Base-by-base conservation (phyloP, 2,329 filamentous ascomycete genomes). In the Karstenula rhodostoma region DNA sequence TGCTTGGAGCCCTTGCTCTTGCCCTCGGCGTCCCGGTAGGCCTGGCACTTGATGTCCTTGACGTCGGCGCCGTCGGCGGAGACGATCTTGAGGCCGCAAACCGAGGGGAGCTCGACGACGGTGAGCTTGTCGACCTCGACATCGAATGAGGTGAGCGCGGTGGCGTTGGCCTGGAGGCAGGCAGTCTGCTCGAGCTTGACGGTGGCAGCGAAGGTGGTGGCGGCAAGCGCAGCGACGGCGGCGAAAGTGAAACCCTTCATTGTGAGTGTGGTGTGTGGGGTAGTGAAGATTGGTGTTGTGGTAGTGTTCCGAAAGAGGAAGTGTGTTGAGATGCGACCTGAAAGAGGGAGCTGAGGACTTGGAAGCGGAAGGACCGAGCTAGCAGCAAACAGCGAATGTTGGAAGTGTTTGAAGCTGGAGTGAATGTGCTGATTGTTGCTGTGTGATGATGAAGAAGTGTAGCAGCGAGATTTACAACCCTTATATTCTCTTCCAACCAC, bases 21-120 rank as follows among this genome's bases (percentile, higher is more conserved):
- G 59, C 70, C 70, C 4, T 55, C 67, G 37, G 55, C 49, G 63
- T 73, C 71, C 48, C 62, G 63, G 66, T 61, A 73, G 23, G 70
- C 68, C 17, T 63, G 65, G 66, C 71, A 73, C 47, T 58, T 46
- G 49, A 73, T 43, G 49, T 49, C 29, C 43, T 57, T 58, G 46
- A 67, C 32, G 57, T 66, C 58, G 57, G 61, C 58, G 43, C 51
- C 63, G 32, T 58, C 29, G 53, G 65, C 65, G 48, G 65, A 67
- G 49, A 68, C 22, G 60, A 73, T 58, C 42, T 66, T 58, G 49
- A 73, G 61, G 46, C 71, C 71, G 69, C 71, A 73, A 61, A 69
- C 57, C 25, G 64, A 52, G n/a, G 55, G 33, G 50, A 71, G 62
- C 6, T 71, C 49, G 40, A 57, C 50, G 40, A 58, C 47, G 29